These are phyloP conservation scores for Cinnamomum micranthum DNA, from an alignment of 164 flowering plant genomes.

Conservation along the genomic window DNA sequence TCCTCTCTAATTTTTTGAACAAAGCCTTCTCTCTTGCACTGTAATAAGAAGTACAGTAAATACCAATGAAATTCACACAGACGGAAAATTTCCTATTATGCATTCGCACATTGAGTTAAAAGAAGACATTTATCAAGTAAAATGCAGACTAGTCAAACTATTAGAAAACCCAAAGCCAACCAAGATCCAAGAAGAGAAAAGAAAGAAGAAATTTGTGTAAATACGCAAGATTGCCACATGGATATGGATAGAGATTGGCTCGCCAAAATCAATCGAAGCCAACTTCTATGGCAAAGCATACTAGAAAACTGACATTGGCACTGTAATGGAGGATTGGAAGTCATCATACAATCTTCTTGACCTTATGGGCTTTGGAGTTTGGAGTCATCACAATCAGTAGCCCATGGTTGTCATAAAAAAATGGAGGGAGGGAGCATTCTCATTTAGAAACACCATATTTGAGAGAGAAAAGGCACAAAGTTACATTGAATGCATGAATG, in stretches of 20 bases:
- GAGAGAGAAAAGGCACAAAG: no score
- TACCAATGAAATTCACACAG: not conserved
- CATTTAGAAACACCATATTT: no score
- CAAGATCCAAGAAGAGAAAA: not conserved
- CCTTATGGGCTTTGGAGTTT: no score
- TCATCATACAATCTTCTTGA: no score
- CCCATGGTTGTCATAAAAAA: not conserved
- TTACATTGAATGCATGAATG: no score
- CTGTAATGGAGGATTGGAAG: not conserved
- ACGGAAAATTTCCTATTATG: not conserved
- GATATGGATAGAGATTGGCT: no score
- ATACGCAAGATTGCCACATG: not conserved
- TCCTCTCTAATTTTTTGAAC: constrained; percentile 62
- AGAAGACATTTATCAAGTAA: not conserved
- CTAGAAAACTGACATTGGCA: not conserved
- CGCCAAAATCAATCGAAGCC: no score
- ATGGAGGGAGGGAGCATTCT: no score
- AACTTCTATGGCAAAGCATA: no score
- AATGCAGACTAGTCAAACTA: not conserved
- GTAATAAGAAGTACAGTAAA: constrained; percentile 13
- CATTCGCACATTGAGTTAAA: not conserved
- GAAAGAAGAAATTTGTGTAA: not conserved
- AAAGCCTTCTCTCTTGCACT: constrained; percentile 81
- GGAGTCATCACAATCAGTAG: not conserved
- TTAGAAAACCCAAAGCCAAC: not conserved